Evolutionary conservation across 1,284 basidiomycete species (phyloP), one percentile per base, ranked within the genome.

Genomic region (Cystobasidium slooffiae): DNA sequence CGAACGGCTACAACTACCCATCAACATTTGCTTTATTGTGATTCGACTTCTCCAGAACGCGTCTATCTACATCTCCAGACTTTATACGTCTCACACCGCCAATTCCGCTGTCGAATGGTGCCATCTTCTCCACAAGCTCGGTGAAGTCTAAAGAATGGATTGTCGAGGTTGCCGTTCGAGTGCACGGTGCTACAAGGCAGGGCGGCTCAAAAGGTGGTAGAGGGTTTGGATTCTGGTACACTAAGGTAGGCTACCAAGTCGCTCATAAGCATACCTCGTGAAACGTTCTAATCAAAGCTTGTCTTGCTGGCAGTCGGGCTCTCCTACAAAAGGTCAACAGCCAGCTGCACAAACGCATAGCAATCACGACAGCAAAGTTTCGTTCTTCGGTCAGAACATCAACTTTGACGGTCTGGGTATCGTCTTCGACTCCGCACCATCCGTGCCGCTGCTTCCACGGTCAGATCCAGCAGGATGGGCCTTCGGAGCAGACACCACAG

Each of bases 331-430:
- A 58, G 56, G 43, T 24, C 31, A 20, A n/a, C 24, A 49, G 18
- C 22, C 68, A 7, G 74, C 78, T 31, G 55, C 46, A 8, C 43
- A 51, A 12, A 65, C 77, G 3, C 68, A 69, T 22, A 76, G 77
- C 63, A 75, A 75, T 22, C 47, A 74, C n/a, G 80, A 81, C 68
- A 41, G 64, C 12, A 14, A 53, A 52, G 77, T 81, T 51, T 81
- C 80, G 22, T 76, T 81, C 68, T 81, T 81, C 67, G 80, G 80
- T 46, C 75, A 77, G 14, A 76, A 67, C 39, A 22, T 41, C 10
- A 58, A 65, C 22, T 81, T 81, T 75, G 79, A 81, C 68, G 80
- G 80, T 49, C 78, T 81, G 24, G 80, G 79, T 14, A 62, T 81
- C 66, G 58, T 81, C 52, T 80, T 81, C 56, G 80, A 81, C 75